phyloP scores from a whole-genome alignment of 2,329 filamentous ascomycete genomes.

The Pestalotiopsis sp. region DNA sequence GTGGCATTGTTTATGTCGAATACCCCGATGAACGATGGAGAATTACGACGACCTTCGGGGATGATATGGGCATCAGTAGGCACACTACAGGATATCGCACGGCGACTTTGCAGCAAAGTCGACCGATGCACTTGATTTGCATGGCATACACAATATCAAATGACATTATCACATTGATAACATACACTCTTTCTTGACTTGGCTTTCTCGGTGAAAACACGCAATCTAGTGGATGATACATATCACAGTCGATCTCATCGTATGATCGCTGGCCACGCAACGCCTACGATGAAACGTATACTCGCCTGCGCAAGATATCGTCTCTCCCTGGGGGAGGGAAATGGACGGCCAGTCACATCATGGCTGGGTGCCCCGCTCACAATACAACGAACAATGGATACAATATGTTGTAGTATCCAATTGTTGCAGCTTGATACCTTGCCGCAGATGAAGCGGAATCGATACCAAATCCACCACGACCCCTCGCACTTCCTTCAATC shows the following conservation, averaged over 20 bases:
- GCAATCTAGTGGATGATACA: not conserved
- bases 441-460: constrained; percentile 9
- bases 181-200: not conserved
- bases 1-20: constrained; percentile 29
- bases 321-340: not conserved
- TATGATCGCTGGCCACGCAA: constrained; percentile 2
- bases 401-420: not conserved
- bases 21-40: constrained; percentile 30
- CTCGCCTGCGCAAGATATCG: not conserved
- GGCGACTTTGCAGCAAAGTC: constrained; percentile 2
- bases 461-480: not conserved
- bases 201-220: not conserved
- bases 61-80: not conserved
- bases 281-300: not conserved
- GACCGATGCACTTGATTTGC: not conserved
- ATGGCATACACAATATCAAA: constrained; percentile 2
- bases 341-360: not conserved
- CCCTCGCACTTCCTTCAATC: not conserved
- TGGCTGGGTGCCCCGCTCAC: not conserved
- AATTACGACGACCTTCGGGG: constrained; percentile 10
- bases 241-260: not conserved
- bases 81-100: constrained; percentile 7
- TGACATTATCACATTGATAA: not conserved
- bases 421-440: not conserved
- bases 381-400: not conserved